Evolutionary conservation across 106 monocot genomes (phyloP).

Genomic region (Dendrobium officinale): DNA sequence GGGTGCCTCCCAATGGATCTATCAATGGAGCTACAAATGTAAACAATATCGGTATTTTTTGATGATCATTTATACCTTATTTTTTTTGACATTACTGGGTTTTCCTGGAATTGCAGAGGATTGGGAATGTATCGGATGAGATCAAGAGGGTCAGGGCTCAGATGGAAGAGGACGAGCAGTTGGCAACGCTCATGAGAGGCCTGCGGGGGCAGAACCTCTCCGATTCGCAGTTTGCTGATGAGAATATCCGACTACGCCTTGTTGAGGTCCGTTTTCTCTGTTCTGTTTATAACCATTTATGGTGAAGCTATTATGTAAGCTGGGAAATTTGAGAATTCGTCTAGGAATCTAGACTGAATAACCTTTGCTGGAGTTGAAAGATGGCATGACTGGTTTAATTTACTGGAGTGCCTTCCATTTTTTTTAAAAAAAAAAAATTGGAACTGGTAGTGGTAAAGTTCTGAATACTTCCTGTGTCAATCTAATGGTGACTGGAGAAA

Average conservation of each 20-base stretch:
- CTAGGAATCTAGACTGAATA: background rate
- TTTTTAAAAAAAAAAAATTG: background rate
- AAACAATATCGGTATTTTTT: background rate
- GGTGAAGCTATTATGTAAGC: background rate
- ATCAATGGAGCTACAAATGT: slow-evolving; percentile 8
- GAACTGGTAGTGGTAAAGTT: background rate
- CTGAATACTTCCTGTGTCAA: background rate
- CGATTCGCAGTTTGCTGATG: slow-evolving; percentile 87
- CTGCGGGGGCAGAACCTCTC: slow-evolving; percentile 87
- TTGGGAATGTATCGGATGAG: slow-evolving; percentile 78
- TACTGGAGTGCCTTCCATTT: background rate
- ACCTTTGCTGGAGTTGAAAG: background rate
- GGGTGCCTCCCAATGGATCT: slow-evolving; percentile 19
- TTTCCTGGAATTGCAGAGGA: slow-evolving; percentile 34
- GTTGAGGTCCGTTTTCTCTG: slow-evolving; percentile 56
- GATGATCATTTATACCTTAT: background rate
- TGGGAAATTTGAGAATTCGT: background rate
- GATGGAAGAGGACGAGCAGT: slow-evolving; percentile 99
- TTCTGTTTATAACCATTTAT: background rate
- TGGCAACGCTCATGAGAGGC: slow-evolving; percentile 79
- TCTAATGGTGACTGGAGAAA: background rate
- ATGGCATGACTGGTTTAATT: background rate
- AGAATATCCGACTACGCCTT: slow-evolving; percentile 70
- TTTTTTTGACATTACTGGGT: background rate
- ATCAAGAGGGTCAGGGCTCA: slow-evolving; percentile 79